Conservation (phyloP, 805 yeast genomes). For the Metschnikowia picachoensis region DNA sequence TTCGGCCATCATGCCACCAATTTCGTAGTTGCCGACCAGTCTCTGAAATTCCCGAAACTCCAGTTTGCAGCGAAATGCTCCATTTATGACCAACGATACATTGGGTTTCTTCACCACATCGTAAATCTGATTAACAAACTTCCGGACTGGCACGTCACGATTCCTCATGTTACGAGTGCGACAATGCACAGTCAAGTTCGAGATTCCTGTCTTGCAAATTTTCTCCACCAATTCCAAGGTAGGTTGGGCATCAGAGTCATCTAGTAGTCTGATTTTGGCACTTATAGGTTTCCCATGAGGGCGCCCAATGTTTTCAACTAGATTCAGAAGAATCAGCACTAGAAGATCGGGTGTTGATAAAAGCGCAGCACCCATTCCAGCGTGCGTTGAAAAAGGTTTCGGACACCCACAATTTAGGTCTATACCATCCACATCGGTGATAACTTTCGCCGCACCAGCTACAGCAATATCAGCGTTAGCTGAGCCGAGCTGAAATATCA, state of each 20-base stretch:
- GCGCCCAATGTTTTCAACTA: constrained; percentile 78
- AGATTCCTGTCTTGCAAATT: constrained; percentile 67
- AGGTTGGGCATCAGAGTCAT: constrained; percentile 46
- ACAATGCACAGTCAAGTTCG: constrained; percentile 87
- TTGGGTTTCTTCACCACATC: constrained; percentile 55
- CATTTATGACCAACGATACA: constrained; percentile 79
- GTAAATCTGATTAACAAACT: constrained; percentile 59
- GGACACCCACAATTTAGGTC: constrained; percentile 98
- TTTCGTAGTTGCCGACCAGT: constrained; percentile 46
- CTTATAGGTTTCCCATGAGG: constrained; percentile 79
- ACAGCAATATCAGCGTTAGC: constrained; percentile 82
- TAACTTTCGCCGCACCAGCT: constrained; percentile 76
- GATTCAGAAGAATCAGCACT: constrained; percentile 58
- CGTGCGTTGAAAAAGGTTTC: constrained; percentile 87
- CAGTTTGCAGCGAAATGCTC: constrained; percentile 54
- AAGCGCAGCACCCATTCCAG: constrained; percentile 98
- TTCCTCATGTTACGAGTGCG: constrained; percentile 86
- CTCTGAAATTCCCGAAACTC: constrained; percentile 54
- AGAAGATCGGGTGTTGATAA: constrained; percentile 76
- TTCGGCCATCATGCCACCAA: constrained; percentile 95
- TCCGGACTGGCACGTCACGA: constrained; percentile 75
- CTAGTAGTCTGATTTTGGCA: constrained; percentile 82
- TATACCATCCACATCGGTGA: constrained; percentile 84
- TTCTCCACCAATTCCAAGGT: constrained; percentile 56
- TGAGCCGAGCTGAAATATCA: constrained; percentile 91